phyloP scores from a whole-genome alignment of 257 asterid genomes.

The Anisodus acutangulus region DNA sequence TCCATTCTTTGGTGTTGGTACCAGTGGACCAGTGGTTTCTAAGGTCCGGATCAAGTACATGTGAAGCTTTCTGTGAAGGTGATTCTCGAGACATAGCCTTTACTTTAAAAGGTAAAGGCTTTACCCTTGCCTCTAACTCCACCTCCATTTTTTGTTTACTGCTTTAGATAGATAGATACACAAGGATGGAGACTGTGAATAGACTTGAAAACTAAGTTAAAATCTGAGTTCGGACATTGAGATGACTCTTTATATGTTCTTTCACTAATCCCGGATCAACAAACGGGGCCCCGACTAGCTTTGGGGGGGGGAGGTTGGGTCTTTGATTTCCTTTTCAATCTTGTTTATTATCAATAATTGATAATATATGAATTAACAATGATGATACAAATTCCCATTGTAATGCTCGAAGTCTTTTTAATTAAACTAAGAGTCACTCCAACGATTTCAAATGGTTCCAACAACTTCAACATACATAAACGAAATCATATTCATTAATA shows the following conservation, averaged over 20 bases:
- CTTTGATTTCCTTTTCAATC: no score
- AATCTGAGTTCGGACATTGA: not conserved
- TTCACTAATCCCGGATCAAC: slow-evolving; percentile 18
- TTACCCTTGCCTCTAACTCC: slow-evolving; percentile 92
- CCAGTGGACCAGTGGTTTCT: slow-evolving; percentile 97
- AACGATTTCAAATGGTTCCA: not conserved
- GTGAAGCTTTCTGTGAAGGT: slow-evolving; percentile 83
- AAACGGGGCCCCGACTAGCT: not conserved
- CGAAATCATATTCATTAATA: not conserved
- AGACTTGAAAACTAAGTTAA: not conserved
- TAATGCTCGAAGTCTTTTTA: not conserved
- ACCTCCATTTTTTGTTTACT: slow-evolving; percentile 61
- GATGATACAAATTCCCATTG: no score
- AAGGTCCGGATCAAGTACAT: slow-evolving; percentile 88
- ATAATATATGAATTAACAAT: no score
- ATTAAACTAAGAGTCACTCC: not conserved
- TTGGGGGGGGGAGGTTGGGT: not conserved
- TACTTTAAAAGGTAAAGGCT: slow-evolving; percentile 79
- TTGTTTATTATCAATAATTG: no score
- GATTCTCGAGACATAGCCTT: slow-evolving; percentile 92
- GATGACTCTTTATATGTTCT: not conserved
- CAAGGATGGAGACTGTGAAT: slow-evolving; percentile 1
- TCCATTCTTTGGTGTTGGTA: slow-evolving; percentile 97
- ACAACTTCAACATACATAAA: not conserved
- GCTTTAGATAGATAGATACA: not conserved